These are phyloP conservation scores for Bassia scoparia DNA, from an alignment of 148 eudicot genomes.

Conservation along the genomic window DNA sequence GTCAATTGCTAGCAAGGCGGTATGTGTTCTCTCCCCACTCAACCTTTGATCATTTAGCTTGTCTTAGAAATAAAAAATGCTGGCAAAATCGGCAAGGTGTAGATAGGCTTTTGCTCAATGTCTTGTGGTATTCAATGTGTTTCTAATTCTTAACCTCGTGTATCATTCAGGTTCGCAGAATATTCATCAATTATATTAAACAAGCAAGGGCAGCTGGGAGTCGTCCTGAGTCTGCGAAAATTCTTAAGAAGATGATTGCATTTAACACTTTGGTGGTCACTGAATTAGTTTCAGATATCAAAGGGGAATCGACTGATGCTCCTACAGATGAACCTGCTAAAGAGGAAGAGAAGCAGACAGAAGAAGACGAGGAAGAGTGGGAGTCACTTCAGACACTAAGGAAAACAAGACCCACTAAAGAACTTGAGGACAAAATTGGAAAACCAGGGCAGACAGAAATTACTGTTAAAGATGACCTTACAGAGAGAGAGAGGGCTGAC, in stretches of 20 bases:
- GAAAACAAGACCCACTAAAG: constrained; percentile 49
- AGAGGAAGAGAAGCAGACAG: constrained; percentile 38
- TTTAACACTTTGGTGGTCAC: constrained; percentile 84
- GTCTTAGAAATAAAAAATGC: not conserved
- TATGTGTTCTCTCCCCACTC: constrained; percentile 33
- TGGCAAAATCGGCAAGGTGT: not conserved
- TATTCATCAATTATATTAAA: constrained; percentile 69
- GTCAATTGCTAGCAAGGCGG: constrained; percentile 91
- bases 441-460: constrained; percentile 71
- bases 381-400: constrained; percentile 64
- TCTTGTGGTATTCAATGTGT: not conserved
- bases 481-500: constrained; percentile 70
- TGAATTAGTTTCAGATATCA: constrained; percentile 72
- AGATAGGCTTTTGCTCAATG: not conserved
- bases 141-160: constrained; percentile 4
- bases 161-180: constrained; percentile 59
- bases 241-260: constrained; percentile 71
- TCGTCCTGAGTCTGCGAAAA: constrained; percentile 62
- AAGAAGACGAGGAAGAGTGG: constrained; percentile 76
- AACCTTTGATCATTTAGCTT: not conserved
- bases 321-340: constrained; percentile 43
- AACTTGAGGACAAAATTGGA: constrained; percentile 34
- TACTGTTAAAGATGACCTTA: constrained; percentile 68
- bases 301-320: constrained; percentile 66
- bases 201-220: constrained; percentile 65